These are phyloP conservation scores for Tricholoma hemisulphureum DNA, from an alignment of 768 basidiomycete genomes.

Conservation along the genomic window DNA sequence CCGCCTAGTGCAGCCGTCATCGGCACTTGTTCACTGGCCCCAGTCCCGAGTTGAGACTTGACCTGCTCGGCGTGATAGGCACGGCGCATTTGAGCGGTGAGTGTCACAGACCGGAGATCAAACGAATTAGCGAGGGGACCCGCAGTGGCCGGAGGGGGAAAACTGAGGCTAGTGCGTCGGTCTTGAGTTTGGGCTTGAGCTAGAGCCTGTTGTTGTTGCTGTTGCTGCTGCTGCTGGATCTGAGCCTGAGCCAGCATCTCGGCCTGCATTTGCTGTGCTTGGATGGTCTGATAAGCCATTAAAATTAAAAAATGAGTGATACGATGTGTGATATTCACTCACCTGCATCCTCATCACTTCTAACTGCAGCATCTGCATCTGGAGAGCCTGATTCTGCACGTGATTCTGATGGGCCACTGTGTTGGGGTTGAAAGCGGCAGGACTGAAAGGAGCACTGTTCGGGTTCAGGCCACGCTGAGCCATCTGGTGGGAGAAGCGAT, in stretches of 20 bases:
- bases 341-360: conserved; percentile 84
- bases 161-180: conserved; percentile 47
- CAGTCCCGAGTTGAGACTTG: conserved; percentile 55
- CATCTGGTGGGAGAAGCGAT: conserved; percentile 67
- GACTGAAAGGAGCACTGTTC: conserved; percentile 55
- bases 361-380: conserved; percentile 84
- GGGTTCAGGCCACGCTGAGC: conserved; percentile 48
- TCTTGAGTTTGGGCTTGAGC: conserved; percentile 40
- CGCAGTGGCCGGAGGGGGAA: conserved; percentile 68
- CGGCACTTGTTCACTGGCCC: conserved; percentile 59
- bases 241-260: conserved; percentile 65
- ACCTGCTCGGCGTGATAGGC: conserved; percentile 67
- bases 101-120: conserved; percentile 57
- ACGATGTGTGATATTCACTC: conserved; percentile 19
- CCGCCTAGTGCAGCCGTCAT: conserved; percentile 82
- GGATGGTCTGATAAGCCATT: conserved; percentile 46
- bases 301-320: conserved; percentile 1
- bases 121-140: conserved; percentile 64
- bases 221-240: conserved; percentile 49
- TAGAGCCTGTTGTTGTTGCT: conserved; percentile 41
- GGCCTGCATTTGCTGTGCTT: conserved; percentile 76
- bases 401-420: conserved; percentile 44
- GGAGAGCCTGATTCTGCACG: conserved; percentile 61
- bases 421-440: conserved; percentile 46
- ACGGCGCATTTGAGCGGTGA: conserved; percentile 63